Base-by-base conservation (phyloP, 2,329 filamentous ascomycete species). In the Cytospora piceae region DNA sequence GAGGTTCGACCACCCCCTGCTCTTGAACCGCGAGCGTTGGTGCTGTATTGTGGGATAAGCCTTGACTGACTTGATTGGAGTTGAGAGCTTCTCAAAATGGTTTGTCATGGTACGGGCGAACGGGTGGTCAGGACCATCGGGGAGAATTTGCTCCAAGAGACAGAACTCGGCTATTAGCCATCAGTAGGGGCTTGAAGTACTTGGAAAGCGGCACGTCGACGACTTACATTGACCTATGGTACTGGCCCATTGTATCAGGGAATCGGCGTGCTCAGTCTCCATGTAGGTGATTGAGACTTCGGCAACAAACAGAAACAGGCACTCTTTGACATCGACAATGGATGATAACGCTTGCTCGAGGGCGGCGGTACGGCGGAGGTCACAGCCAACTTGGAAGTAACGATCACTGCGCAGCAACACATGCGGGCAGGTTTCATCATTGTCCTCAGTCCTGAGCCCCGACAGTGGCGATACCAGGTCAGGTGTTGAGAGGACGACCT, bases 261-360 rank as follows among this genome's bases (percentile, higher is more conserved):
- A 81, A 78, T 97, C 89, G 7, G 93, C 88, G 51, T 87, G 87
- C 27, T 84, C 76, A 2, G 87, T 86, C 64, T 93, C 87, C 92
- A 97, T 96, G 72, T 96, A 96, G 0, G 93, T 95, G 51, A 96
- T 86, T 4, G 93, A 96, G 17, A 97, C 93, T 77, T 98, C 94
- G 0, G 93, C 93, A 31, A 93, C 85, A 72, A 95, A 96, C 29
- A 97, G 80, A 2, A 97, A 84, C 3, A 84, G 81, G 66, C 85
- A 87, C 9, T 85, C 79, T 1, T 82, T 74, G 20, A 89, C 74
- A 49, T 89, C 80, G 2, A 92, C 74, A 54, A 90, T 81, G 14
- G 77, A 77, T 22, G 82, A 82, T 29, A 97, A 77, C 4, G 86
- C 81, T 7, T 79, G 73, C 65, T 89, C 81, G 12, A 97, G 80